Evolutionary conservation across 1,139 yeast species (phyloP).

Genomic region (Geotrichum carabidarum): DNA sequence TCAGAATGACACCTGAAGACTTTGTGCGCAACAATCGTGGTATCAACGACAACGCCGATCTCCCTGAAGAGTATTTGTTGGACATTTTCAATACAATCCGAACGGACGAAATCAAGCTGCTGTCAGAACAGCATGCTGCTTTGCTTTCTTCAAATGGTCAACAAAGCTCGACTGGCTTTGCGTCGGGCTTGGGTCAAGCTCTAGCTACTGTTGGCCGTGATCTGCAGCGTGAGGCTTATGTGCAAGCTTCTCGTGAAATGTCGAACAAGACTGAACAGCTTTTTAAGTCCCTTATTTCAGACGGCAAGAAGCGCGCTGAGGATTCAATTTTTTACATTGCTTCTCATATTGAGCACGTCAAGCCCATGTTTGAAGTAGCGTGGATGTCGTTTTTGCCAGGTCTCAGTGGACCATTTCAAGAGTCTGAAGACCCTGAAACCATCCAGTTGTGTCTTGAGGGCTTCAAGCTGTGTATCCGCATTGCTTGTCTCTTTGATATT

Average conservation of each 20-base stretch:
- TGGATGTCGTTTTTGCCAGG: constrained; percentile 98
- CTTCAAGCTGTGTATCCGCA: constrained; percentile 70
- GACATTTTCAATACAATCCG: constrained; percentile 73
- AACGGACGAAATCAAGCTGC: constrained; percentile 76
- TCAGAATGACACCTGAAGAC: constrained; percentile 82
- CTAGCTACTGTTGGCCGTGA: constrained; percentile 60
- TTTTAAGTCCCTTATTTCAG: constrained; percentile 63
- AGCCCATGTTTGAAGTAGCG: constrained; percentile 83
- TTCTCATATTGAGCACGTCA: constrained; percentile 83
- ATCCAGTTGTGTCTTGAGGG: constrained; percentile 75
- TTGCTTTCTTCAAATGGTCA: constrained; percentile 59
- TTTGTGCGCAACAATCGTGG: constrained; percentile 83
- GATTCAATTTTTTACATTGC: constrained; percentile 50
- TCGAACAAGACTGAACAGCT: constrained; percentile 82
- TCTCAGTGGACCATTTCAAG: constrained; percentile 87
- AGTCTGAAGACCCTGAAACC: constrained; percentile 73
- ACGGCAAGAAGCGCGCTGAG: constrained; percentile 28
- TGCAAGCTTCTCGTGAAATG: constrained; percentile 89
- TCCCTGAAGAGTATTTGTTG: constrained; percentile 67
- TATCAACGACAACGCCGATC: constrained; percentile 82
- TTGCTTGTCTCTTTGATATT: constrained; percentile 78
- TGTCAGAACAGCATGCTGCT: constrained; percentile 93
- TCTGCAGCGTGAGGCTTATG: constrained; percentile 75
- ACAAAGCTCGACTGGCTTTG: constrained; percentile 35
- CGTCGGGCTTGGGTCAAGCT: constrained; percentile 54